Evolutionary conservation across 805 yeast species (phyloP).

Genomic region (Wickerhamomyces chaumierensis): DNA sequence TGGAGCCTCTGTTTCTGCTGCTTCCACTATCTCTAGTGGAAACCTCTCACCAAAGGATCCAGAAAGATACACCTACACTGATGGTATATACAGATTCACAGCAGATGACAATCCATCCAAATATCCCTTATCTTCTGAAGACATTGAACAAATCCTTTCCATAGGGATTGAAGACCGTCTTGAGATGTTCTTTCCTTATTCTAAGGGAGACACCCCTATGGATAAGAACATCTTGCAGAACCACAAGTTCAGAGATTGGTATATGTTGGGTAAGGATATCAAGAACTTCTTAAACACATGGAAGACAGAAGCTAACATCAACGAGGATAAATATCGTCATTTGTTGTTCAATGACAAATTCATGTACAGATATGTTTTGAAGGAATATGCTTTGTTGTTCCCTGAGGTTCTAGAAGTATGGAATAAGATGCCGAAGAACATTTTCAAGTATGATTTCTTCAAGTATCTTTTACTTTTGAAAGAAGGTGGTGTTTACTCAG

Average conservation of each 20-base stretch:
- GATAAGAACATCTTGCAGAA: not conserved
- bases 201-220: not conserved
- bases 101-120: no score
- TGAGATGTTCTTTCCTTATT: not conserved
- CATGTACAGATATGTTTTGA: not conserved
- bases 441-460: constrained; percentile 1
- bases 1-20: no score
- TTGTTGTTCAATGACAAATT: constrained; percentile 1
- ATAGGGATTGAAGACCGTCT: not conserved
- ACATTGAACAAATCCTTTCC: not conserved
- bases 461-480: not conserved
- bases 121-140: not conserved
- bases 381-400: not conserved
- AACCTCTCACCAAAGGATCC: no score
- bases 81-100: no score
- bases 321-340: not conserved
- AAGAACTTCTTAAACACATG: not conserved
- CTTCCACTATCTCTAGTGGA: no score
- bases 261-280: not conserved
- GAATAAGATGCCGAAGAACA: not conserved
- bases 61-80: no score
- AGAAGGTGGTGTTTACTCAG: constrained; percentile 51
- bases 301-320: not conserved
- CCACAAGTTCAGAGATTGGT: not conserved
- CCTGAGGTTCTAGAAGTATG: constrained; percentile 1